These are phyloP conservation scores for Russula sp. DNA, from an alignment of 768 basidiomycete genomes.

Conservation along the genomic window DNA sequence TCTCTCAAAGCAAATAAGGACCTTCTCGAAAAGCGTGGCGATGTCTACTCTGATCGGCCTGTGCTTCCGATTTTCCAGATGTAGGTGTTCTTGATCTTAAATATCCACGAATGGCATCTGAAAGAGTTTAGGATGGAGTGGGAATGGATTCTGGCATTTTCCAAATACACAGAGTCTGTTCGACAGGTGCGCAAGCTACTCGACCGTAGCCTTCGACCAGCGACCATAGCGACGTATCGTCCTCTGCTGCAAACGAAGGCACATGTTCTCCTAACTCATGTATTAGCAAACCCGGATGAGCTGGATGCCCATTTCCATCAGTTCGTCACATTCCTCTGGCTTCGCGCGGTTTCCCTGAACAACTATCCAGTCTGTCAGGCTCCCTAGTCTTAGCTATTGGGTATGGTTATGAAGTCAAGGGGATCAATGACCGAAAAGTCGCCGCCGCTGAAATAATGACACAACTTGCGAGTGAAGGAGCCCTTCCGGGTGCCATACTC, in stretches of 20 bases:
- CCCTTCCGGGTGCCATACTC: conserved; percentile 12
- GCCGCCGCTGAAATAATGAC: not conserved
- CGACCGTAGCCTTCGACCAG: conserved; percentile 4
- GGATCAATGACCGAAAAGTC: not conserved
- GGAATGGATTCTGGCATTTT: not conserved
- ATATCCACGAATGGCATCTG: not conserved
- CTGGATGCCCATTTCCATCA: not conserved
- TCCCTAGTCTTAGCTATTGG: conserved; percentile 2
- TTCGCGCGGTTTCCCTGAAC: not conserved
- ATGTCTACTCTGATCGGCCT: conserved; percentile 18
- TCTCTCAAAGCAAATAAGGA: conserved; percentile 7
- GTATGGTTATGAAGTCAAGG: conserved; percentile 12
- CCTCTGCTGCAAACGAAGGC: not conserved
- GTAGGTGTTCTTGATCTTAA: not conserved
- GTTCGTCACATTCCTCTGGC: not conserved
- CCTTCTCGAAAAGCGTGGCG: conserved; percentile 11
- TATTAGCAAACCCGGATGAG: not conserved
- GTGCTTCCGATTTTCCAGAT: conserved; percentile 1
- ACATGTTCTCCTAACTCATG: not conserved
- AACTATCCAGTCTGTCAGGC: not conserved
- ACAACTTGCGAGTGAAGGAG: not conserved
- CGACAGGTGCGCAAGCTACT: not conserved
- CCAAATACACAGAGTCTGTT: not conserved
- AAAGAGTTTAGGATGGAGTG: not conserved
- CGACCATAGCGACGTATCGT: not conserved